Percentiles rank a stretch among this genome's conserved stretches.
Evolutionary conservation across 164 flowering plant genomes (phyloP).

Genomic region (Annona squamosa): DNA sequence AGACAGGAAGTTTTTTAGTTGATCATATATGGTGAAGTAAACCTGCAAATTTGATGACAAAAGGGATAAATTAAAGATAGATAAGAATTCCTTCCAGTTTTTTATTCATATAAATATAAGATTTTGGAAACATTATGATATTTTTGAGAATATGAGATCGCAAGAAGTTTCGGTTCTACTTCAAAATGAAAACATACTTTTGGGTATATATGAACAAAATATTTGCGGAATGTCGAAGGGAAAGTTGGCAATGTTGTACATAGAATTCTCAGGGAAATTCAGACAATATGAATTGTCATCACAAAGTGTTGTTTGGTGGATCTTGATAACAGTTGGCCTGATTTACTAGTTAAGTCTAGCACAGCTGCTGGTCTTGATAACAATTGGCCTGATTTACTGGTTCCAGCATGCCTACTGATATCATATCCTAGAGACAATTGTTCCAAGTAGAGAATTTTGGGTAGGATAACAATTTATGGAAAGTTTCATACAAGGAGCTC

Average conservation of each 20-base stretch:
- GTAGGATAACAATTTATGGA: neutral
- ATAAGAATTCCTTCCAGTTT: neutral
- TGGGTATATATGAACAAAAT: too few species aligned
- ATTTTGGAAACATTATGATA: neutral
- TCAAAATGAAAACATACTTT: too few species aligned
- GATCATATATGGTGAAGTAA: constrained; percentile 86
- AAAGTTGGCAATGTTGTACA: too few species aligned
- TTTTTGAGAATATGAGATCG: neutral
- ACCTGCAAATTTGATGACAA: constrained; percentile 47
- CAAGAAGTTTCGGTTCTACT: too few species aligned
- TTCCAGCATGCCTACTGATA: neutral
- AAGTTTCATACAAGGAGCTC: neutral
- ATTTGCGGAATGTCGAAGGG: too few species aligned
- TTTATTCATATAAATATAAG: neutral
- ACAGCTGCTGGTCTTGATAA: neutral
- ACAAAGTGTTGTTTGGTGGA: neutral
- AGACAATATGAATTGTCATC: neutral
- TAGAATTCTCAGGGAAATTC: too few species aligned
- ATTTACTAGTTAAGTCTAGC: neutral
- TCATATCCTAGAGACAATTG: neutral
- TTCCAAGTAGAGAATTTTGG: neutral
- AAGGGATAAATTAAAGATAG: neutral
- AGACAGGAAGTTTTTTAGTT: constrained; percentile 60
- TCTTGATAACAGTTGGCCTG: neutral
- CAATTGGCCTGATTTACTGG: neutral